Base-by-base conservation (phyloP, 192 early-diverging fungal species). In the Dimargaris cristalligena region DNA sequence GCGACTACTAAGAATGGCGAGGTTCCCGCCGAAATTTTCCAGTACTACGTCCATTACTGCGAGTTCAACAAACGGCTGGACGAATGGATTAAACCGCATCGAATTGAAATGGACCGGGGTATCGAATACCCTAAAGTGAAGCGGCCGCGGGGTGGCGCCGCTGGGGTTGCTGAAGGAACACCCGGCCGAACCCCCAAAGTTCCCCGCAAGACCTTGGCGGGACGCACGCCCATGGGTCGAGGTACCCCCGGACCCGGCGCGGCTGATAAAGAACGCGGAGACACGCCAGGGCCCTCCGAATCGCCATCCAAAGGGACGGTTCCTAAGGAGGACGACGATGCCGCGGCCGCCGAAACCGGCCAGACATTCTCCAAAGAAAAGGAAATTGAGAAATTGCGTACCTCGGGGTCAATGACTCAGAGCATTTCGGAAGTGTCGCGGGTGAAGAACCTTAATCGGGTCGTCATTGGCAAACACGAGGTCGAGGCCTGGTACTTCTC, bases 401-500 rank as follows among this genome's bases (percentile, higher is more conserved):
- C 84, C 13, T 77, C 77, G 23, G 95, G 95, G 16, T 92, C 90
- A 11, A 98, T 98, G 95, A 96, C 95, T 1, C 95, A 98, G 70
- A 88, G 83, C 52, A 80, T 86, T n/a, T 80, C 84, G 51, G 96
- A 99, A 66, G 81, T 97, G 26, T 81, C 91, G 4, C 80, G 94
- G 9, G 84, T 97, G 62, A 97, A 97, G 73, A 97, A 97, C 67
- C 78, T 99, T 72, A 86, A 92, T 61, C 63, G 77, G 51, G 92
- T 99, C 47, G 79, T 91, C 62, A 90, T 99, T 70, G 96, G 96
- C 34, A 76, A 86, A 67, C 80, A 83, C 66, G 83, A 89, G 64
- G 85, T 97, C 30, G 91, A 95, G 67, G 80, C 93, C 0, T 99
- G 96, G 96, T 99, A 99, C 70, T 97, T 97, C 78, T 94, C 92